Percentiles rank a stretch among this genome's conserved stretches.
These are phyloP conservation scores for Camelina laxa DNA, from an alignment of 345 rosid species.

Conservation along the genomic window DNA sequence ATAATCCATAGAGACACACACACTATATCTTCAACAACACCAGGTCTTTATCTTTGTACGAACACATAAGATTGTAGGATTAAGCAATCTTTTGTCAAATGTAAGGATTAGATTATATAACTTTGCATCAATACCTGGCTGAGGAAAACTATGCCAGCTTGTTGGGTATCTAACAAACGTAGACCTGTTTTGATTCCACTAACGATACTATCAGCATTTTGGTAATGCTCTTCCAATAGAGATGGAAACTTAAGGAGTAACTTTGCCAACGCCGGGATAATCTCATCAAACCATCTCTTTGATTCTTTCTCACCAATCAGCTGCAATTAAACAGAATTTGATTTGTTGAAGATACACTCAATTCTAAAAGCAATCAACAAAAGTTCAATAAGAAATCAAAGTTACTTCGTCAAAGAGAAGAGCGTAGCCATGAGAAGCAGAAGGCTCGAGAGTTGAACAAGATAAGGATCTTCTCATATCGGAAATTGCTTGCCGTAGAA, in stretches of 20 bases:
- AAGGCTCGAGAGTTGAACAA: conserved; percentile 51
- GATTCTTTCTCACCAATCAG: conserved; percentile 55
- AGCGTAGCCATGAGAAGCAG: conserved; percentile 59
- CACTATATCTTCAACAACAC: conserved; percentile 26
- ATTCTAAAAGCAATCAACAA: not conserved
- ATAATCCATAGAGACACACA: conserved; percentile 16
- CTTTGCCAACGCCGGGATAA: conserved; percentile 67
- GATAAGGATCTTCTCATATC: conserved; percentile 60
- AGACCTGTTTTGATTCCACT: conserved; percentile 53
- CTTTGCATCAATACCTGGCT: conserved; percentile 59
- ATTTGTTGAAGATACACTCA: not conserved
- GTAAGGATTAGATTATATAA: not conserved
- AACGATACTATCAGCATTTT: conserved; percentile 48
- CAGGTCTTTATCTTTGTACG: not conserved
- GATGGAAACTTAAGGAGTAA: conserved; percentile 68
- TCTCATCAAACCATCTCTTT: conserved; percentile 66
- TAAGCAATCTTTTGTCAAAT: not conserved
- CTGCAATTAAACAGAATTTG: conserved; percentile 46
- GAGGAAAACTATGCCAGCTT: conserved; percentile 77
- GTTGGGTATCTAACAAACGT: conserved; percentile 64
- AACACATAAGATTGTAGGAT: not conserved
- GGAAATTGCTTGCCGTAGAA: conserved; percentile 57
- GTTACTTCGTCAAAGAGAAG: conserved; percentile 73
- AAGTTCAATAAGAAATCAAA: not conserved
- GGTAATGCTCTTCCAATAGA: conserved; percentile 71